Evolutionary conservation across 1,139 yeast species (phyloP).

Genomic region (Scheffersomyces quercinus): DNA sequence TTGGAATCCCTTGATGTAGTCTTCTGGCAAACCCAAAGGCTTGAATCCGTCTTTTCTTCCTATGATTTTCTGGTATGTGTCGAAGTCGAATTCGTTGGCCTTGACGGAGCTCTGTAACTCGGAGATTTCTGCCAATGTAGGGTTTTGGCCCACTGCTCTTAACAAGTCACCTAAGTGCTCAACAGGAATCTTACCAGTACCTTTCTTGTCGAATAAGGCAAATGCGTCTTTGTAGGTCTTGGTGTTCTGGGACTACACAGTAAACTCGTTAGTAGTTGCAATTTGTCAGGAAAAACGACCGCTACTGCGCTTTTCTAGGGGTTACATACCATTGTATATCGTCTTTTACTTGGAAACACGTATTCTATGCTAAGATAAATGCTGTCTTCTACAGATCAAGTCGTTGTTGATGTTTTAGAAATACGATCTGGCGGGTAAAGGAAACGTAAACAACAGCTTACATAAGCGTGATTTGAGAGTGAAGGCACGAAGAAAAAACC

Average conservation of each 20-base stretch:
- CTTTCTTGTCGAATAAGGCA: conserved; percentile 94
- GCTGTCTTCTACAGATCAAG: too few species aligned
- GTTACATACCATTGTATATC: conserved; percentile 3
- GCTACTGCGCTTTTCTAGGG: not conserved
- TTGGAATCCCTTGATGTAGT: conserved; percentile 95
- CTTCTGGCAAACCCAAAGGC: conserved; percentile 92
- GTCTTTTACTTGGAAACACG: not conserved
- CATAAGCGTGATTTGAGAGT: not conserved
- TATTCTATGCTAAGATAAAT: not conserved
- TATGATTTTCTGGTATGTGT: conserved; percentile 73
- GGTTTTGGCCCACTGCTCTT: conserved; percentile 98
- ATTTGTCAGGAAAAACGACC: not conserved
- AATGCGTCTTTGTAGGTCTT: conserved; percentile 95
- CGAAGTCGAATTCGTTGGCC: conserved; percentile 63
- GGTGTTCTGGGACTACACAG: conserved; percentile 44
- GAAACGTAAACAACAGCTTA: conserved; percentile 5
- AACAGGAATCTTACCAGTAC: conserved; percentile 88
- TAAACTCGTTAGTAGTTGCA: too few species aligned
- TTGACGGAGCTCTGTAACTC: conserved; percentile 60
- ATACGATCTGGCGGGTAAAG: not conserved
- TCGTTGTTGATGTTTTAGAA: too few species aligned
- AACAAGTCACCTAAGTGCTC: conserved; percentile 89
- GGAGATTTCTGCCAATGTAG: conserved; percentile 85
- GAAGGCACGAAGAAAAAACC: too few species aligned
- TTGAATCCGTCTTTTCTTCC: conserved; percentile 90